These are phyloP conservation scores for Schwanniomyces polymorphus DNA, from an alignment of 805 yeast genomes.

Conservation along the genomic window DNA sequence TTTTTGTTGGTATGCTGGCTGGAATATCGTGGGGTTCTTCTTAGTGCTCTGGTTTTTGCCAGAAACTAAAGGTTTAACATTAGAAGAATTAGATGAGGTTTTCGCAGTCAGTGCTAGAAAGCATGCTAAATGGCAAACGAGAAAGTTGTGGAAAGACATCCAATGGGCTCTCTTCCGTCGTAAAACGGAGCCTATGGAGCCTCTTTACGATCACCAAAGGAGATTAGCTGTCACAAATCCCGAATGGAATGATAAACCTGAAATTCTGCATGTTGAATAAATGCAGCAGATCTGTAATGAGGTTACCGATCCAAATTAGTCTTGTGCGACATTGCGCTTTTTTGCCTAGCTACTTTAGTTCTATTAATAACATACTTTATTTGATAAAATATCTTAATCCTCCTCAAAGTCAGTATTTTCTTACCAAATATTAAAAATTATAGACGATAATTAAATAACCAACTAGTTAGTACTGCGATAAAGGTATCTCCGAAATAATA, in stretches of 20 bases:
- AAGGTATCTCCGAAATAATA: no score
- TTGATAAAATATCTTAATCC: no score
- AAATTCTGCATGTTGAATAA: slow-evolving; percentile 50
- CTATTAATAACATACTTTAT: no score
- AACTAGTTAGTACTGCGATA: no score
- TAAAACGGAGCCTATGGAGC: slow-evolving; percentile 49
- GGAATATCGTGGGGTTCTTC: slow-evolving; percentile 67
- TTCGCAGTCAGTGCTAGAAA: slow-evolving; percentile 58
- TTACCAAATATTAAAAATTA: no score
- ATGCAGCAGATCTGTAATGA: no score
- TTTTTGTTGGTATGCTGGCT: slow-evolving; percentile 82
- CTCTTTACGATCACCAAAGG: slow-evolving; percentile 56
- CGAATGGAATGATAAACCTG: slow-evolving; percentile 64
- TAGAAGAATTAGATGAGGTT: slow-evolving; percentile 76
- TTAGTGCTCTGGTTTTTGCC: slow-evolving; percentile 52
- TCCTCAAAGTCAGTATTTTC: no score
- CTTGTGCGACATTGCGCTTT: no score
- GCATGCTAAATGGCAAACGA: slow-evolving; percentile 49
- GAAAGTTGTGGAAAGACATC: slow-evolving; percentile 38
- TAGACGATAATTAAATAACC: no score
- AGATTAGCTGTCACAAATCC: slow-evolving; percentile 60
- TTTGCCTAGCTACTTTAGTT: no score
- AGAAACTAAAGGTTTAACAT: slow-evolving; percentile 52
- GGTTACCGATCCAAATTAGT: no score
- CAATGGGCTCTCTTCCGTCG: slow-evolving; percentile 47